These are phyloP conservation scores for Ceratocystis cacaofunesta DNA, from an alignment of 2,329 filamentous ascomycete genomes.

Conservation along the genomic window DNA sequence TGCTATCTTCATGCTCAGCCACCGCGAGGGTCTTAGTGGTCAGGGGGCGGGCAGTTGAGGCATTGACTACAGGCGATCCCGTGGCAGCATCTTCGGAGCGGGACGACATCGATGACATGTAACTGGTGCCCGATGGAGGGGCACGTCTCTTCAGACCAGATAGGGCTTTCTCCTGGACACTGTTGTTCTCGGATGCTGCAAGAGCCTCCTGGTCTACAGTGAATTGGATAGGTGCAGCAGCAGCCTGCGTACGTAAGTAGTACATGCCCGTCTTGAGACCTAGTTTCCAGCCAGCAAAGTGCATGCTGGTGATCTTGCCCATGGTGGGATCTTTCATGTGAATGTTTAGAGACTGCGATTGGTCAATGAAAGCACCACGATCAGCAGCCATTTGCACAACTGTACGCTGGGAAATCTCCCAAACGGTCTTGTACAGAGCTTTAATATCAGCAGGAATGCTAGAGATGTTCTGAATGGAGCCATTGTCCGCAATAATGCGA, in stretches of 20 bases:
- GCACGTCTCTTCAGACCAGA: constrained; percentile 54
- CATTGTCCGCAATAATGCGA: constrained; percentile 93
- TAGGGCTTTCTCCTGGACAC: constrained; percentile 42
- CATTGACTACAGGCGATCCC: constrained; percentile 37
- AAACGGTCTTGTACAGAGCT: constrained; percentile 96
- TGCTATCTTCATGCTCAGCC: constrained; percentile 45
- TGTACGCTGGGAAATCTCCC: constrained; percentile 93
- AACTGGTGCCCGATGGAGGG: constrained; percentile 37
- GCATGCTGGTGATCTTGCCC: constrained; percentile 99
- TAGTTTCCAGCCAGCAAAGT: constrained; percentile 98
- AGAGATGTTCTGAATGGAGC: constrained; percentile 90
- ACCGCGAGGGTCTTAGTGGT: constrained; percentile 56
- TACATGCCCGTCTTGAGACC: constrained; percentile 99
- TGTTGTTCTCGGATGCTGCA: constrained; percentile 68
- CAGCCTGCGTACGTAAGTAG: constrained; percentile 96
- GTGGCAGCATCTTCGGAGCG: constrained; percentile 50
- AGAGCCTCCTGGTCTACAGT: constrained; percentile 95
- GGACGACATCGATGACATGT: constrained; percentile 43
- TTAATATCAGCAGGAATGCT: constrained; percentile 96
- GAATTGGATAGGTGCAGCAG: constrained; percentile 94
- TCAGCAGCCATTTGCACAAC: constrained; percentile 98
- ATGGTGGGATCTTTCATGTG: constrained; percentile 99
- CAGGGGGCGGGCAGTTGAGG: constrained; percentile 45
- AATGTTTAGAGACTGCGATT: constrained; percentile 98
- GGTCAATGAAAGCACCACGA: constrained; percentile 95